A percentile compares a stretch with the other conserved stretches of the same genome.
phyloP scores from a whole-genome alignment of 805 yeast genomes.

The Candida sphagnicola region DNA sequence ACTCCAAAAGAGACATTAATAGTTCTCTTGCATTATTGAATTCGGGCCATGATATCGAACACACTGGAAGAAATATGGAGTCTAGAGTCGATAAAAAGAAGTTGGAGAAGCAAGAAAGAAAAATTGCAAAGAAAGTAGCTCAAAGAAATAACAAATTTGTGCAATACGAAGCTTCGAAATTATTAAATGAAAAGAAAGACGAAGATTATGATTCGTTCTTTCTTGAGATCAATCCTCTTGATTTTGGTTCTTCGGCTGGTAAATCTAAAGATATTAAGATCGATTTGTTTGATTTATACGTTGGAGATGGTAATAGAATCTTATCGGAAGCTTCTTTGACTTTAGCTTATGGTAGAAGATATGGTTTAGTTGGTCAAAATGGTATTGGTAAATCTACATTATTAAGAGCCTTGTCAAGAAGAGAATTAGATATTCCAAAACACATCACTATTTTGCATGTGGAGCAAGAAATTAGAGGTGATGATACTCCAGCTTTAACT shows the following conservation, averaged over 20 bases:
- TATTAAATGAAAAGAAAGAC: constrained; percentile 58
- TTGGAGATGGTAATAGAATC: constrained; percentile 93
- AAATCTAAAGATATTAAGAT: constrained; percentile 95
- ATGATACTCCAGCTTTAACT: constrained; percentile 85
- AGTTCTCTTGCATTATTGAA: constrained; percentile 74
- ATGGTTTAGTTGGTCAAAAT: constrained; percentile 97
- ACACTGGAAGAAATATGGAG: constrained; percentile 87
- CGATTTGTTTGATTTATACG: constrained; percentile 89
- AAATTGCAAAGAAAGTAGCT: constrained; percentile 95
- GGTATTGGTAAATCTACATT: constrained; percentile 99
- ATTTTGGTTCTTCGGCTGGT: constrained; percentile 78
- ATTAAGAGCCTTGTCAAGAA: constrained; percentile 82
- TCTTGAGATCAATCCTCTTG: constrained; percentile 92
- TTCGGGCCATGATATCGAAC: constrained; percentile 82
- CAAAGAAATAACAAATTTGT: constrained; percentile 82
- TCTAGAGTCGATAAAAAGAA: constrained; percentile 95
- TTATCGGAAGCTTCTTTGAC: constrained; percentile 84
- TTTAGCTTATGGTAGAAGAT: constrained; percentile 86
- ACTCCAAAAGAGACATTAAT: constrained; percentile 66
- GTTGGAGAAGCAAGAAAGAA: constrained; percentile 94
- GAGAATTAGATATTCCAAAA: constrained; percentile 91
- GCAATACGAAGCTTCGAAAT: constrained; percentile 89
- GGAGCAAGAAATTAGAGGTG: constrained; percentile 95
- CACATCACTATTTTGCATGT: constrained; percentile 95
- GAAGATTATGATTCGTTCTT: constrained; percentile 93